Conservation (phyloP, 140 eudicot species). For the Oenanthe javanica region DNA sequence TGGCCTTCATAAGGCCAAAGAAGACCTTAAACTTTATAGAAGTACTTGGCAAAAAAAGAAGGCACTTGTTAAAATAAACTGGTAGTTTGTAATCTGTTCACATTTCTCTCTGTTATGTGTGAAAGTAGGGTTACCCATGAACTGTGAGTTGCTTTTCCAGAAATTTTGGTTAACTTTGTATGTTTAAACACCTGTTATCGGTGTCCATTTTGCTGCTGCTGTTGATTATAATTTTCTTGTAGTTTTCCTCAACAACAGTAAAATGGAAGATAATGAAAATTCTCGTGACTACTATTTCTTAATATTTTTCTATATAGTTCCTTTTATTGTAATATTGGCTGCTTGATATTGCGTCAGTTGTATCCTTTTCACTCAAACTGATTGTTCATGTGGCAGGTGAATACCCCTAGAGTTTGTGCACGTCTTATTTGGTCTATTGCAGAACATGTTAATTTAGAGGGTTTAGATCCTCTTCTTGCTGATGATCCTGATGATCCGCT, state of each 20-base stretch:
- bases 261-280: neutral
- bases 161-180: neutral
- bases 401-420: slow-evolving; percentile 77
- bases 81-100: neutral
- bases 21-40: neutral
- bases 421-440: slow-evolving; percentile 93
- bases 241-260: neutral
- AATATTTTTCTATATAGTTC: neutral
- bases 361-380: neutral
- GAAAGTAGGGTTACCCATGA: neutral
- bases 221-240: neutral
- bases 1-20: neutral
- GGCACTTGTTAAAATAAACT: neutral
- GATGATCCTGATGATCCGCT: slow-evolving; percentile 97
- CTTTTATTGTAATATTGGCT: neutral
- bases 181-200: neutral
- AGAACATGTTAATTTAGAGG: slow-evolving; percentile 89
- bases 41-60: neutral
- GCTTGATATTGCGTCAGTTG: neutral
- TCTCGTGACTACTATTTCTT: neutral
- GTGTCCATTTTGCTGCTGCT: neutral
- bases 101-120: neutral
- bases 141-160: neutral
- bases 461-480: slow-evolving; percentile 83
- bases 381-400: slow-evolving; percentile 54